Evolutionary conservation across 257 asterid species (phyloP), one percentile per base, ranked within the genome.

Genomic region (Phtheirospermum japonicum): DNA sequence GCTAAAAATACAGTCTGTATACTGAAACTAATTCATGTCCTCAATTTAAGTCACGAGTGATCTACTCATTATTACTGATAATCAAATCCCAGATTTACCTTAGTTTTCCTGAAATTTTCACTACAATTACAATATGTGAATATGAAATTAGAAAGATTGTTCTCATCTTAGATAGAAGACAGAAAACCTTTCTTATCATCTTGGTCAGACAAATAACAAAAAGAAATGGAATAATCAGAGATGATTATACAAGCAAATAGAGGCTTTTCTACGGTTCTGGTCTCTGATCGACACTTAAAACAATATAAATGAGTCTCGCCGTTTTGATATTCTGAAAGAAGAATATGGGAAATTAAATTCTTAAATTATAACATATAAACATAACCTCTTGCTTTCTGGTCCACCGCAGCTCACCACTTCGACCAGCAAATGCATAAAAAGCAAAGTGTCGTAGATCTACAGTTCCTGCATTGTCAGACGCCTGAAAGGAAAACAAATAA

Each of bases 381-480:
- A 58, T 40, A 32, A 87, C 97, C 95, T 89, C 99, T 30, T 79
- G 76, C 83, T 82, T 83, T 79, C 96, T 81, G 72, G 76, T 78
- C 96, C 99, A 93, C 17, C 96, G 88, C 72, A 83, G 76, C 53
- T 81, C 88, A 63, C 99, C 99, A 75, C 84, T 85, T 64, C 85
- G 83, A 67, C 97, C 97, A 20, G 94, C 86, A 79, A 93, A 84
- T 71, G 99, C 96, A 82, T 85, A 89, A 62, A 89, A 65, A 45
- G 94, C 96, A 77, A 93, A 93, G 83, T 93, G 97, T 43, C 90
- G 90, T 64, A 89, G 71, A 74, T 93, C 96, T 67, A 79, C 85
- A 7, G 72, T 73, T 54, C 88, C 95, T 23, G 92, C 74, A 85
- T 61, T 84, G 46, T 89, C 99, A 45, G 88, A 73, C 32, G 59